A percentile compares a stretch with the other conserved stretches of the same genome.
phyloP scores from a whole-genome alignment of 257 asterid genomes.

The Ligustrum vulgare region DNA sequence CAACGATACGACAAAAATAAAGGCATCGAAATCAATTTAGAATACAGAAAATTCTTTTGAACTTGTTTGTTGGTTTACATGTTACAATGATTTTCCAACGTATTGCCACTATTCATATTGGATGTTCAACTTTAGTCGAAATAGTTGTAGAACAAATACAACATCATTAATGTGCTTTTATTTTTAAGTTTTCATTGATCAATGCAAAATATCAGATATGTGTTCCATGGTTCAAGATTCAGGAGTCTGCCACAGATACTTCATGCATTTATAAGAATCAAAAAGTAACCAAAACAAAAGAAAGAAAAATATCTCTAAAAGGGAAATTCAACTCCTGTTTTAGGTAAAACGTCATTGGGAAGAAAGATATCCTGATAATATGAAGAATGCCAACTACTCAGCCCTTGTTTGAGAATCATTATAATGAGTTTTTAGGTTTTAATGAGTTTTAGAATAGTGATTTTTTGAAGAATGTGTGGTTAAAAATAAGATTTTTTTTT shows the following conservation, averaged over 20 bases:
- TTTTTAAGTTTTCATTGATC: not conserved
- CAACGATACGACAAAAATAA: not conserved
- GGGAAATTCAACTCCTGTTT: not conserved
- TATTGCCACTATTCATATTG: not conserved
- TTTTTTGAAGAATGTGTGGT: too few relatives aligned
- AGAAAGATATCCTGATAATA: not conserved
- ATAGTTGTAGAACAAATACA: not conserved
- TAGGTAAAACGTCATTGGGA: not conserved
- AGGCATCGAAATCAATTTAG: not conserved
- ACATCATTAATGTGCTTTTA: not conserved
- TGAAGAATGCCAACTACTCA: not conserved
- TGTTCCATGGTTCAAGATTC: not conserved
- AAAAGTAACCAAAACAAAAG: not conserved
- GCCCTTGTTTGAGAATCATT: too few relatives aligned
- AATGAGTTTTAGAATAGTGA: too few relatives aligned
- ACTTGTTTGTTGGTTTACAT: not conserved
- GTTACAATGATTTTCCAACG: not conserved
- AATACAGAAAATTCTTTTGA: not conserved
- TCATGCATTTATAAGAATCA: not conserved
- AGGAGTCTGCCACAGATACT: not conserved
- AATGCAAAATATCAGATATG: not conserved
- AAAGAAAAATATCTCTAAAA: not conserved
- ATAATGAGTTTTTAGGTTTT: too few relatives aligned
- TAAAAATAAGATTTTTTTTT: too few relatives aligned
- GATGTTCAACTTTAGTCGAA: not conserved